These are phyloP conservation scores for Selaginella tamariscina DNA, from an alignment of 75 land plant genomes.

Conservation along the genomic window DNA sequence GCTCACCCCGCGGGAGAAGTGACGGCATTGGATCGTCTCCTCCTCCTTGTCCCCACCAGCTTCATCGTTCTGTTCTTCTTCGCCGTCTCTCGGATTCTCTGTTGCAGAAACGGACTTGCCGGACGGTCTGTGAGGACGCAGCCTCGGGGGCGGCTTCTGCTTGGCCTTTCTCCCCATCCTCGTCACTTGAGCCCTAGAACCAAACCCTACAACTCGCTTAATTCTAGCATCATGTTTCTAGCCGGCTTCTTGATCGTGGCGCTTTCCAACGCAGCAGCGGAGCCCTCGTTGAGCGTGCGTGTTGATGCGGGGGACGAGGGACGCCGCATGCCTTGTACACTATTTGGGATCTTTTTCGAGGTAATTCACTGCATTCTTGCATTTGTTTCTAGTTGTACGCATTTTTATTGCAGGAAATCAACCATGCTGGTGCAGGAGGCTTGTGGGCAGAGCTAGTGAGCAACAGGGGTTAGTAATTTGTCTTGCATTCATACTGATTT, in stretches of 20 bases:
- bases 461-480: slow-evolving; percentile 55
- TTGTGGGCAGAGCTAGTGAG: slow-evolving; percentile 96
- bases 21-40: slow-evolving; percentile 31
- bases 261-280: slow-evolving; percentile 5
- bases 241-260: background rate
- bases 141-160: slow-evolving; percentile 19
- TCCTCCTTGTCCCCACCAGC: slow-evolving; percentile 18
- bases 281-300: slow-evolving; percentile 16
- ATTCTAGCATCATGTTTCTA: background rate
- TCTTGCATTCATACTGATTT: background rate
- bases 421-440: slow-evolving; percentile 96
- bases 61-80: slow-evolving; percentile 18
- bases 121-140: background rate
- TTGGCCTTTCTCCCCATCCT: slow-evolving; percentile 43
- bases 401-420: slow-evolving; percentile 54
- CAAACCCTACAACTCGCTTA: background rate
- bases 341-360: slow-evolving; percentile 94
- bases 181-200: background rate
- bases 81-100: no score
- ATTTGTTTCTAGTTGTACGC: background rate
- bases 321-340: slow-evolving; percentile 40
- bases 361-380: slow-evolving; percentile 21
- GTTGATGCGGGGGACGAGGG: slow-evolving; percentile 36
- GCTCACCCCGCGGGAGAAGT: slow-evolving; percentile 35
- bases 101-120: no score